Evolutionary conservation across 805 yeast genomes (phyloP).

Genomic region (Pichia ethanolica): DNA sequence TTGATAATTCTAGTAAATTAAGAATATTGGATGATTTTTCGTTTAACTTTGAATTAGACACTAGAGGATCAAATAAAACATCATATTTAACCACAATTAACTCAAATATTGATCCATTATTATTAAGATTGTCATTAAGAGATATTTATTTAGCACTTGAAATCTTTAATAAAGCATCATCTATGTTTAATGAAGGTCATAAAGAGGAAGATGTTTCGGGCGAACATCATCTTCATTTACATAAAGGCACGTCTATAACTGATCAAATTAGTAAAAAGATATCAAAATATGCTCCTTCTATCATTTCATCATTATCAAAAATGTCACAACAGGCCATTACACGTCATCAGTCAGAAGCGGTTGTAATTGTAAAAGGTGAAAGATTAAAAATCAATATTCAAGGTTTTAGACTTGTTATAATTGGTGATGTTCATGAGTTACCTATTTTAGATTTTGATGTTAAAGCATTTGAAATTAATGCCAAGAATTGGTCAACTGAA

Average conservation of each 20-base stretch:
- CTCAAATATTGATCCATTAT: conserved; percentile 68
- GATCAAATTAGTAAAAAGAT: conserved; percentile 57
- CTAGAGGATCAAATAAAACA: conserved; percentile 53
- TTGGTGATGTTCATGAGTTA: conserved; percentile 86
- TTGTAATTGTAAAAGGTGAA: conserved; percentile 57
- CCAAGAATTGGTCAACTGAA: conserved; percentile 83
- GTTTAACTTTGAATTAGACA: conserved; percentile 64
- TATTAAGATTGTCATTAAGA: conserved; percentile 74
- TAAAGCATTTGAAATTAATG: conserved; percentile 58
- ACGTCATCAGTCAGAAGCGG: conserved; percentile 19
- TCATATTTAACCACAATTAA: conserved; percentile 57
- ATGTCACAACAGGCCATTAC: conserved; percentile 15
- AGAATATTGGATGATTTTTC: conserved; percentile 88
- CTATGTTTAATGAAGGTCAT: conserved; percentile 31
- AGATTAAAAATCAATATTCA: conserved; percentile 56
- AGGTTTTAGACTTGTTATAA: conserved; percentile 72
- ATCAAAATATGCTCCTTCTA: conserved; percentile 63
- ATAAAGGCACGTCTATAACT: conserved; percentile 33
- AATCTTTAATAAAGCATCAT: conserved; percentile 67
- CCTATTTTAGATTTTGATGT: conserved; percentile 77
- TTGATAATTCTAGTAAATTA: conserved; percentile 51
- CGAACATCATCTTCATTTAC: conserved; percentile 2
- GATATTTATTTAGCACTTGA: conserved; percentile 76
- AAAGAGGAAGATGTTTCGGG: conserved; percentile 3
- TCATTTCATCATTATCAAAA: conserved; percentile 43